These are phyloP conservation scores for Neopestalotiopsis clavispora DNA, from an alignment of 2,329 filamentous ascomycete genomes.

Conservation along the genomic window DNA sequence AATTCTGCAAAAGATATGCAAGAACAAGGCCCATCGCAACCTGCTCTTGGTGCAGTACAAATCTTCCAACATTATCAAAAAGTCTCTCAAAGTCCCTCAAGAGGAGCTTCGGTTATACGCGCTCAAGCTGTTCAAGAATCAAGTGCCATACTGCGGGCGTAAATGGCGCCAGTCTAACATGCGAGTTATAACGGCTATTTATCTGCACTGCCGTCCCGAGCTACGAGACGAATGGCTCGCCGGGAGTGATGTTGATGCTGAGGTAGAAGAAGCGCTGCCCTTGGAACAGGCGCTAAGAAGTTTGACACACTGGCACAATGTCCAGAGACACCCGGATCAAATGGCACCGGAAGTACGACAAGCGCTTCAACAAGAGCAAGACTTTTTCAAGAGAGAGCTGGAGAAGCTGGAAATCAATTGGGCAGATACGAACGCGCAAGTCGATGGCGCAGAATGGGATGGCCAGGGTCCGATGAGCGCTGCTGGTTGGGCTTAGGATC, in stretches of 20 bases:
- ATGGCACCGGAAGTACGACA: constrained; percentile 66
- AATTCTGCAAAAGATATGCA: constrained; percentile 96
- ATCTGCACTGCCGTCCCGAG: constrained; percentile 90
- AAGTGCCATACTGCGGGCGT: constrained; percentile 95
- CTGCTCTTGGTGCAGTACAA: constrained; percentile 95
- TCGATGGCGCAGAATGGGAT: constrained; percentile 2
- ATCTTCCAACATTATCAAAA: constrained; percentile 88
- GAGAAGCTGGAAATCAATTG: constrained; percentile 70
- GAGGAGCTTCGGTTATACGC: constrained; percentile 89
- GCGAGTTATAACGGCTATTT: constrained; percentile 97
- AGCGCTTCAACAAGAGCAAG: constrained; percentile 72
- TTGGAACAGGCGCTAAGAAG: constrained; percentile 89
- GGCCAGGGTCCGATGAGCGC: background rate
- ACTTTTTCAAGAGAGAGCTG: constrained; percentile 80
- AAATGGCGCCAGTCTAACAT: constrained; percentile 99
- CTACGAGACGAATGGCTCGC: constrained; percentile 94
- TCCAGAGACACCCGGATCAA: constrained; percentile 79
- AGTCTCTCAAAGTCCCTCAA: constrained; percentile 89
- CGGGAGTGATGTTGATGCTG: constrained; percentile 88
- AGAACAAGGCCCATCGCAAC: constrained; percentile 93
- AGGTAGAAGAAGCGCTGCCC: constrained; percentile 90
- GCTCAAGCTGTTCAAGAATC: constrained; percentile 96
- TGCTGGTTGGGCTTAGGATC: constrained; percentile 6
- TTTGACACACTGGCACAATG: constrained; percentile 93
- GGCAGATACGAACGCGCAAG: constrained; percentile 38